Percentiles rank a stretch among this genome's conserved stretches.
Conservation (phyloP, 345 rosid genomes). For the Euphorbia tirucalli region DNA sequence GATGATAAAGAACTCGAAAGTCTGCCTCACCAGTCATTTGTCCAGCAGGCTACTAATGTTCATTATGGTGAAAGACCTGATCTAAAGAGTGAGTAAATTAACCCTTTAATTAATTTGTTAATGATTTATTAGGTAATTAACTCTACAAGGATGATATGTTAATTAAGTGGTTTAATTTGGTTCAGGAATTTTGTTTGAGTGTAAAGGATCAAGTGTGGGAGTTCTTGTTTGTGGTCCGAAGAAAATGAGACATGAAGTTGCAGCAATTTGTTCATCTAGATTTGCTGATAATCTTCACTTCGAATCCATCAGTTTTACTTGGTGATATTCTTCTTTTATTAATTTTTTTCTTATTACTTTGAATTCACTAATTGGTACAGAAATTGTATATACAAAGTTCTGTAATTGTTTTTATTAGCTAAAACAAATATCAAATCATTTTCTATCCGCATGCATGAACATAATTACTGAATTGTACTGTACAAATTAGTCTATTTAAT, state of each 20-base stretch:
- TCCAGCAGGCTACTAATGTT: constrained; percentile 46
- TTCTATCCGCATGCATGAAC: too few relatives aligned
- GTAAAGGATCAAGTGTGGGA: constrained; percentile 54
- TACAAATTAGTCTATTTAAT: too few relatives aligned
- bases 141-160: too few relatives aligned
- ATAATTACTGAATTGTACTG: too few relatives aligned
- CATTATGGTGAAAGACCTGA: constrained; percentile 63
- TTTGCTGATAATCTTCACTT: constrained; percentile 52
- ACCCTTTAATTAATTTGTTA: too few relatives aligned
- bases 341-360: too few relatives aligned
- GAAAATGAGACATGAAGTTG: constrained; percentile 68
- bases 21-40: constrained; percentile 47
- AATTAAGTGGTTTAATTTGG: neutral
- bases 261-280: constrained; percentile 53
- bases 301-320: constrained; percentile 73
- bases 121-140: too few relatives aligned
- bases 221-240: constrained; percentile 69
- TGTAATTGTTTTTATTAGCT: too few relatives aligned
- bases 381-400: too few relatives aligned
- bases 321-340: constrained; percentile 61
- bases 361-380: too few relatives aligned
- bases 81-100: constrained; percentile 67
- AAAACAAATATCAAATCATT: too few relatives aligned
- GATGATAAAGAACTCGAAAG: constrained; percentile 53
- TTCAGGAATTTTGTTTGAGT: constrained; percentile 49